Evolutionary conservation across 768 basidiomycete genomes (phyloP), one percentile per base, ranked within the genome.

Genomic region (Russula emetica): DNA sequence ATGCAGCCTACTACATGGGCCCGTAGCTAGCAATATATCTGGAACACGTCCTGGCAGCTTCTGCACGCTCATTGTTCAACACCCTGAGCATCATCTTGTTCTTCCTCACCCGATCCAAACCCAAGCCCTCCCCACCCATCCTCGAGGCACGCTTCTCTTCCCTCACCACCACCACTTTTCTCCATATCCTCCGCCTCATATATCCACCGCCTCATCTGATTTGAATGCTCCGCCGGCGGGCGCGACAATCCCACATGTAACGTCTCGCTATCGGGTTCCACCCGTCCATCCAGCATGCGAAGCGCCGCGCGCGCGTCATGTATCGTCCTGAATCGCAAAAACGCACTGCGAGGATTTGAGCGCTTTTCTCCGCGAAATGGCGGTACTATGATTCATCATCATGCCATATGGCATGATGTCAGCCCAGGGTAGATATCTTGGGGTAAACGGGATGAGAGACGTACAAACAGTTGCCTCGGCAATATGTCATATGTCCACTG

Each of bases 401-500:
- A n/a, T n/a, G n/a, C n/a, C 6, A 1, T 14, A 30, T 9, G 28
- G 10, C 18, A 11, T 32, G 30, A 6, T 22, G 6, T 6, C 3
- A 30, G 0, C 6, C 6, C 30, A 13, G 11, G 34, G 5, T 22
- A 20, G 9, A 3, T 10, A n/a, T 22, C 5, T 6, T 4, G 30
- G 30, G 5, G 3, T 4, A 30, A 6, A 30, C 6, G 6, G 6
- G 10, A 2, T n/a, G 10, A 13, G 13, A n/a, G 5, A 59, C 62
- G 52, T 28, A 54, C 62, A 11, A 28, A 63, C 34, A 1, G 18
- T 18, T 34, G 3, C 51, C 24, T 16, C 9, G 20, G 14, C 6
- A 9, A 63, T 3, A 55, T 54, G 34, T 60, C 58, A 11, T 49
- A 45, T 11, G 59, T 49, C 63, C 63, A 64, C 2, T 38, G 58